phyloP scores from a whole-genome alignment of 2,329 filamentous ascomycete species.

The Aureobasidium namibiae region DNA sequence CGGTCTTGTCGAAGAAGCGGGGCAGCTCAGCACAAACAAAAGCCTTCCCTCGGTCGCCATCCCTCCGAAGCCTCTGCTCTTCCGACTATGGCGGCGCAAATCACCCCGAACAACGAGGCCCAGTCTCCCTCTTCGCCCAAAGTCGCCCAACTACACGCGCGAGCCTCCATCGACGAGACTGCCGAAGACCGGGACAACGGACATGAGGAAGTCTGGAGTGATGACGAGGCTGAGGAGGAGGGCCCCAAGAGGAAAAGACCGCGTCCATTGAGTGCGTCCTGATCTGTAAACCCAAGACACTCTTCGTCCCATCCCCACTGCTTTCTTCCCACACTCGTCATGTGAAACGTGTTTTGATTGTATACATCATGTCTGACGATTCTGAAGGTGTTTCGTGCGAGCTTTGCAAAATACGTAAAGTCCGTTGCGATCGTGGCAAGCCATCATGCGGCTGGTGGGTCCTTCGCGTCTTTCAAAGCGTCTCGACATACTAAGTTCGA shows the following conservation, averaged over 20 bases:
- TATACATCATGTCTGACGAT: slow-evolving; percentile 8
- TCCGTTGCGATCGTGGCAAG: slow-evolving; percentile 66
- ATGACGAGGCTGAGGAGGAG: slow-evolving; percentile 28
- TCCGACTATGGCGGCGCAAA: slow-evolving; percentile 9
- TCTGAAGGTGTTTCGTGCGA: slow-evolving; percentile 49
- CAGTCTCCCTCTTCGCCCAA: slow-evolving; percentile 1
- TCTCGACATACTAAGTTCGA: not conserved
- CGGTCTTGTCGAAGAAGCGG: not conserved
- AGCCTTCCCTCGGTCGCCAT: slow-evolving; percentile 12
- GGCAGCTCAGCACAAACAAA: not conserved
- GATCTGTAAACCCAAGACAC: slow-evolving; percentile 23
- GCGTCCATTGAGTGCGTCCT: slow-evolving; percentile 39
- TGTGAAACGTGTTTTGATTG: not conserved
- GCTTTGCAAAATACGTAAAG: slow-evolving; percentile 66
- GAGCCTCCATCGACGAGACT: slow-evolving; percentile 1
- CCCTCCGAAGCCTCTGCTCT: slow-evolving; percentile 4
- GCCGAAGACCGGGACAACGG: slow-evolving; percentile 18
- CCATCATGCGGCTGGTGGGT: slow-evolving; percentile 60
- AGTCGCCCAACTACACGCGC: not conserved
- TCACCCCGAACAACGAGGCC: slow-evolving; percentile 11
- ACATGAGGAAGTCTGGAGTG: slow-evolving; percentile 32
- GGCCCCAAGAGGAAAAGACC: slow-evolving; percentile 35
- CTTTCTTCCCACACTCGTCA: not conserved
- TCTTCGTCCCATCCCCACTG: not conserved
- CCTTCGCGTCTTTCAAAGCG: not conserved